Conservation (phyloP, 176 grass and related monocot species). For the Tillandsia leiboldiana region DNA sequence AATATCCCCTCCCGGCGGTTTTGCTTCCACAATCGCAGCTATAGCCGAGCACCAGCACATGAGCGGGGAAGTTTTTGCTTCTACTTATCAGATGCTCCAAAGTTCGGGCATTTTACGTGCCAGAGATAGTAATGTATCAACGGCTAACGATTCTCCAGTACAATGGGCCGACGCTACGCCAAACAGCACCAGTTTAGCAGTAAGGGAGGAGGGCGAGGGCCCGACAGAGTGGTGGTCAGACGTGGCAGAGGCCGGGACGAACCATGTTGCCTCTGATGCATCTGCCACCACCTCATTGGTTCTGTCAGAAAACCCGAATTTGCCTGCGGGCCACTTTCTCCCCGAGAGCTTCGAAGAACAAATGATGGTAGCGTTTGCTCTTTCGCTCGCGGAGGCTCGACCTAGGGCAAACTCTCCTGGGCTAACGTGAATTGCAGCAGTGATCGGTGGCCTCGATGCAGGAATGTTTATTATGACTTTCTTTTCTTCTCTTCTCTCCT, state of each 20-base stretch:
- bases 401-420: slow-evolving; percentile 29
- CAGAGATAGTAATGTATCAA: slow-evolving; percentile 8
- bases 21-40: slow-evolving; percentile 66
- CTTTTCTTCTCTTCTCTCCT: neutral
- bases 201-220: slow-evolving; percentile 33
- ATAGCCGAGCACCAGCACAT: slow-evolving; percentile 69
- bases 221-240: slow-evolving; percentile 45
- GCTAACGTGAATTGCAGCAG: slow-evolving; percentile 34
- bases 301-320: slow-evolving; percentile 15
- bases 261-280: slow-evolving; percentile 32
- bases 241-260: slow-evolving; percentile 29
- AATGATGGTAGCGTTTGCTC: slow-evolving; percentile 79
- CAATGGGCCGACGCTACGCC: slow-evolving; percentile 23
- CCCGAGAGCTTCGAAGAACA: slow-evolving; percentile 91
- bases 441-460: neutral
- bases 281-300: slow-evolving; percentile 11
- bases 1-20: slow-evolving; percentile 39
- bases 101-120: slow-evolving; percentile 25
- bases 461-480: neutral
- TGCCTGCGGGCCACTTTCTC: slow-evolving; percentile 24
- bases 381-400: slow-evolving; percentile 67
- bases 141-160: slow-evolving; percentile 23
- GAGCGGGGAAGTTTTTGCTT: slow-evolving; percentile 30
- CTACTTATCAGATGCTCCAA: slow-evolving; percentile 16
- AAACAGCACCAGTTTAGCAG: slow-evolving; percentile 13